phyloP scores from a whole-genome alignment of 306 rosid genomes.

The Prosopis cineraria region DNA sequence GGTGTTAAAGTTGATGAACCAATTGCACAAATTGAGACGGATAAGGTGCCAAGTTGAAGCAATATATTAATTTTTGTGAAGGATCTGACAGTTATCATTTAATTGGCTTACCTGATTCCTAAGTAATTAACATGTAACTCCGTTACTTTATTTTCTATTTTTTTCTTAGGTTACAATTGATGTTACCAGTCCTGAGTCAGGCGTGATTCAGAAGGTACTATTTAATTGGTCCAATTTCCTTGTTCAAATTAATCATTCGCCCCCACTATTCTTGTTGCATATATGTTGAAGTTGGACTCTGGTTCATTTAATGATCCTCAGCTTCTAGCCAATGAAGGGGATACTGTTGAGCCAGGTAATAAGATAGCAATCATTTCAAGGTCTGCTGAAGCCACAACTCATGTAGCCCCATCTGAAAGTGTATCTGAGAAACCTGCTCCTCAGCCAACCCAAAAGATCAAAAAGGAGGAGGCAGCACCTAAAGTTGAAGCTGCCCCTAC shows the following conservation, averaged over 20 bases:
- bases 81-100: neutral
- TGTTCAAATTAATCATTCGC: neutral
- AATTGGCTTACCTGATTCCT: neutral
- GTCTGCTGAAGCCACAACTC: slow-evolving; percentile 50
- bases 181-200: slow-evolving; percentile 62
- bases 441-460: slow-evolving; percentile 40
- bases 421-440: slow-evolving; percentile 26
- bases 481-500: slow-evolving; percentile 34
- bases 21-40: slow-evolving; percentile 68
- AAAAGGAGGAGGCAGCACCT: slow-evolving; percentile 31
- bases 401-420: slow-evolving; percentile 47
- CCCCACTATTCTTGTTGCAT: neutral
- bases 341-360: slow-evolving; percentile 61
- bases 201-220: slow-evolving; percentile 53
- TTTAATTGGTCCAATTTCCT: neutral
- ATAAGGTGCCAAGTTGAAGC: slow-evolving; percentile 45
- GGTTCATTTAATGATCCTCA: neutral
- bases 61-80: neutral
- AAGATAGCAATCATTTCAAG: slow-evolving; percentile 65
- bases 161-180: slow-evolving; percentile 61
- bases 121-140: neutral
- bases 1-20: slow-evolving; percentile 56
- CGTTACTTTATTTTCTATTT: neutral
- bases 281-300: neutral
- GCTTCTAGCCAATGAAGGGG: slow-evolving; percentile 63